A percentile compares a stretch with the other conserved stretches of the same genome.
These are phyloP conservation scores for Xylaria polymorpha DNA, from an alignment of 2,329 filamentous ascomycete species.

Conservation along the genomic window DNA sequence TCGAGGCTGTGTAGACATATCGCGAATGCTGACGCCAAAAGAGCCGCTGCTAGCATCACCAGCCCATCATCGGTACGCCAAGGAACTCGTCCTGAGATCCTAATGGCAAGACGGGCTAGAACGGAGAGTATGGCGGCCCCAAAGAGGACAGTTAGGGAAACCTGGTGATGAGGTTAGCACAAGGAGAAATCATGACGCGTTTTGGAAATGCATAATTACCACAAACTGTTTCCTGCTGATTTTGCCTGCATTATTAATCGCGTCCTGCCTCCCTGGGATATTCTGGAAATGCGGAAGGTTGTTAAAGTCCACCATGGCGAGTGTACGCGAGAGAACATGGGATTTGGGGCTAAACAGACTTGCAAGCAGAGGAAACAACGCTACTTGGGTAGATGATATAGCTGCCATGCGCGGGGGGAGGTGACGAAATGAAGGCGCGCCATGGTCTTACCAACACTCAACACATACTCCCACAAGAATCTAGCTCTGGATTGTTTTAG, in stretches of 20 bases:
- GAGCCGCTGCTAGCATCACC: neutral
- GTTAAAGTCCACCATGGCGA: neutral
- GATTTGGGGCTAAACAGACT: neutral
- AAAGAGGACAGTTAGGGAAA: neutral
- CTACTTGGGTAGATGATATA: neutral
- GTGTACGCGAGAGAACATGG: neutral
- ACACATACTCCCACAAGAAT: neutral
- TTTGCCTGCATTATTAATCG: neutral
- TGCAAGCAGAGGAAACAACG: neutral
- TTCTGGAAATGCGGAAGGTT: neutral
- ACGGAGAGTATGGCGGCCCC: neutral
- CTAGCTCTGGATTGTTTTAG: neutral
- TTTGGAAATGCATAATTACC: neutral
- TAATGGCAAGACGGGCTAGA: neutral
- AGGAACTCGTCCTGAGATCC: neutral
- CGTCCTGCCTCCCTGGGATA: neutral
- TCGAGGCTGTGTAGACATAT: neutral
- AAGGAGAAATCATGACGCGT: neutral
- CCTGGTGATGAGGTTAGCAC: neutral
- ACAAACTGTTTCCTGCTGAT: neutral
- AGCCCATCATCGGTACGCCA: neutral
- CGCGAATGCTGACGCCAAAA: neutral
- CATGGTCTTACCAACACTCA: neutral
- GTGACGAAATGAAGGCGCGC: neutral
- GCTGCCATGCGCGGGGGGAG: neutral